These are phyloP conservation scores for Rosa multiflora DNA, from an alignment of 306 rosid species.

Conservation along the genomic window DNA sequence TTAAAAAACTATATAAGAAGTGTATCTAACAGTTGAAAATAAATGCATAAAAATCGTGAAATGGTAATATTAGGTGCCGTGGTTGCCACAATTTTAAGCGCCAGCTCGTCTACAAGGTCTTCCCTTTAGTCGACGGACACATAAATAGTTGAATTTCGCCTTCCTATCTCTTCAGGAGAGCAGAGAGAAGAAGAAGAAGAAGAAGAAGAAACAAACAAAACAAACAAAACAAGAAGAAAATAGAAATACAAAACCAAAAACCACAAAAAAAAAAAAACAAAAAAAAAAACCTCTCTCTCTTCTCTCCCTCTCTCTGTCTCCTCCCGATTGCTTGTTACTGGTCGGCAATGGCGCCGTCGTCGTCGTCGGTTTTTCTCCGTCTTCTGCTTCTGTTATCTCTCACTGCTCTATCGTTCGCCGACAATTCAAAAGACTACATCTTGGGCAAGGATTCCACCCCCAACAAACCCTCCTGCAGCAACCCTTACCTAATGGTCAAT, in stretches of 20 bases:
- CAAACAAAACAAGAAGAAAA: neutral
- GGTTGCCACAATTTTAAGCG: no score
- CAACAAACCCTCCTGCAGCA: slow-evolving; percentile 55
- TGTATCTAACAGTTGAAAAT: no score
- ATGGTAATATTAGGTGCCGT: no score
- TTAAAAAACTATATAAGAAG: no score
- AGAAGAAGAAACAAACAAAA: no score
- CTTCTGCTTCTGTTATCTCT: slow-evolving; percentile 34
- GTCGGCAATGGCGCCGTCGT: slow-evolving; percentile 33
- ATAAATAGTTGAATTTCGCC: neutral
- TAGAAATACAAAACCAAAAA: neutral
- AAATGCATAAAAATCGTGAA: no score
- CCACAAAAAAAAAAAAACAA: neutral
- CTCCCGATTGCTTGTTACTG: neutral
- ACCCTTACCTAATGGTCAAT: slow-evolving; percentile 67
- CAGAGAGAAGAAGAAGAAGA: neutral
- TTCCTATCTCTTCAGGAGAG: neutral
- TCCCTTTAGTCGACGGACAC: neutral
- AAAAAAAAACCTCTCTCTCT: neutral
- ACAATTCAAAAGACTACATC: slow-evolving; percentile 39
- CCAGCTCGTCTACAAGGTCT: neutral
- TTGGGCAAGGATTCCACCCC: slow-evolving; percentile 43
- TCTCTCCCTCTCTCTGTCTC: neutral
- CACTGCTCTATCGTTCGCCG: slow-evolving; percentile 26
- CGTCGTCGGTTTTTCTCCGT: slow-evolving; percentile 15